phyloP scores from a whole-genome alignment of 176 grass and related monocot genomes.

The Cymbopogon citratus region DNA sequence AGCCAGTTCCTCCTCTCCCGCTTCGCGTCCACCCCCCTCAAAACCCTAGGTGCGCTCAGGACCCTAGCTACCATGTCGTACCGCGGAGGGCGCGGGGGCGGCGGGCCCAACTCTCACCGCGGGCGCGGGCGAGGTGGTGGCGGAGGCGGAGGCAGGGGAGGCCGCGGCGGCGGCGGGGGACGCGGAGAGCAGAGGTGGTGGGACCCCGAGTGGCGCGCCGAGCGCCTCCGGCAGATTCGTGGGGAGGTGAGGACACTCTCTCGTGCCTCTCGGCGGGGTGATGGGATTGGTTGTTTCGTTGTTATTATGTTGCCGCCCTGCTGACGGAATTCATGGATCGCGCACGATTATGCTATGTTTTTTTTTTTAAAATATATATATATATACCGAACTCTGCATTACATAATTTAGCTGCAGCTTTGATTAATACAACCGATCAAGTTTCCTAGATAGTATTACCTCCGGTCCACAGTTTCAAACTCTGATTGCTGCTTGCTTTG shows the following conservation, averaged over 20 bases:
- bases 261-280: not conserved
- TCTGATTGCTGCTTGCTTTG: not conserved
- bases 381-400: not conserved
- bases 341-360: not conserved
- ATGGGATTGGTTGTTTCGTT: not conserved
- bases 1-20: not conserved
- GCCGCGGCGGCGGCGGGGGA: slow-evolving; percentile 44
- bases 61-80: too few relatives aligned
- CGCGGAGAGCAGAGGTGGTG: slow-evolving; percentile 84
- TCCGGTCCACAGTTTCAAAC: not conserved
- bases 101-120: slow-evolving; percentile 50
- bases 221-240: slow-evolving; percentile 79
- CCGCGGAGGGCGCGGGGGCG: slow-evolving; percentile 55
- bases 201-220: slow-evolving; percentile 83
- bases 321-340: not conserved
- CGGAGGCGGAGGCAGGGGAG: slow-evolving; percentile 25
- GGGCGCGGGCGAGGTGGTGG: slow-evolving; percentile 32
- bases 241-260: slow-evolving; percentile 38
- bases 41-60: too few relatives aligned
- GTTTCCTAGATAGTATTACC: not conserved
- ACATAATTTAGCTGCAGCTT: not conserved
- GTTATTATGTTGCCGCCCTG: not conserved
- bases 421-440: not conserved
- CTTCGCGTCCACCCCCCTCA: not conserved
- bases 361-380: not conserved